Evolutionary conservation across 192 early-diverging fungal genomes (phyloP), one percentile per base, ranked within the genome.

Genomic region (Chytriomyces hyalinus): DNA sequence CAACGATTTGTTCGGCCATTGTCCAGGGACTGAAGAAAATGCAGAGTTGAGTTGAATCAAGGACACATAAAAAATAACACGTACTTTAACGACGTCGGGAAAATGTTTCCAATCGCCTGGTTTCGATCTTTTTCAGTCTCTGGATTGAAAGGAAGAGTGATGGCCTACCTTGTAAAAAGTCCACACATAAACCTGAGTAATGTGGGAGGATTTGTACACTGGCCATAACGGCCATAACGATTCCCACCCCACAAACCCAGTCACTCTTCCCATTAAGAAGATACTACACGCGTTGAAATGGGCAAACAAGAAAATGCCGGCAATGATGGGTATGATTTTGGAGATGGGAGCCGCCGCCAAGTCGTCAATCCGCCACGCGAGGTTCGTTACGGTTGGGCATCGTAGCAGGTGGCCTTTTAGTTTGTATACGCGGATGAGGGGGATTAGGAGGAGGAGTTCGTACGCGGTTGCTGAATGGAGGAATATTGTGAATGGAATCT

Each of bases 31-130:
- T 78, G 26, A 53, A 46, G 49, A 3, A 0, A 26, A 45, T 5
- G 49, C 10, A 53, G 36, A 67, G 48, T 67, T 46, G 26, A 28
- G 11, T 24, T 64, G 26, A 24, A 11, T 26, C 1, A 45, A 26
- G 9, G 3, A 6, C 11, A 64, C n/a, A n/a, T n/a, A 26, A 26
- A 11, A 13, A 24, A 64, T 0, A 8, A 67, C 10, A 11, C 65
- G 43, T 67, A 67, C 65, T 17, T 15, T 44, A 62, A 74, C 8
- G 65, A 28, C 6, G 22, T 7, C 24, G 79, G 79, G 61, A 80
- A 80, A 28, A 78, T 80, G 46, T 75, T 80, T 36, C 79, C 72
- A 46, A 80, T 65, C 11, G 75, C 77, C 13, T 13, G 53, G 4
- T 17, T 20, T 17, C 1, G 2, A 57, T 3, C 53, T 17, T 57